These are phyloP conservation scores for Eimeria acervulina DNA, from an alignment of 169 alveolate species.

Conservation along the genomic window DNA sequence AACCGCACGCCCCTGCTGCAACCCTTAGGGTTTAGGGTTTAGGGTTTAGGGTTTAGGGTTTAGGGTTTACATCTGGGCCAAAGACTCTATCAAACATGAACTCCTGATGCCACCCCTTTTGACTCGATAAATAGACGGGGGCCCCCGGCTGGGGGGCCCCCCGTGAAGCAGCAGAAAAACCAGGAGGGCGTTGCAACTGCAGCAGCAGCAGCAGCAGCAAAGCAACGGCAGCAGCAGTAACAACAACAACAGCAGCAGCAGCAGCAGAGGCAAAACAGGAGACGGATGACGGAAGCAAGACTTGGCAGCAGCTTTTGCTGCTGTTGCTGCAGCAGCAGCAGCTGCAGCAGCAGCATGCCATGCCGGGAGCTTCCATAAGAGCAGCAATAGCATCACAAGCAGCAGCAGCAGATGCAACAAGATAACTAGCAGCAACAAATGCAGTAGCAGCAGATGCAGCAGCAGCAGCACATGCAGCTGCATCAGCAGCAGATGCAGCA, in stretches of 20 bases:
- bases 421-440: too few relatives aligned
- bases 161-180: not conserved
- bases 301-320: too few relatives aligned
- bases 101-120: slow-evolving; percentile 67
- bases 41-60: slow-evolving; percentile 34
- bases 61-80: slow-evolving; percentile 56
- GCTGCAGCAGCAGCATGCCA: not conserved
- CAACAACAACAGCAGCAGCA: not conserved
- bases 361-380: too few relatives aligned
- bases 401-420: too few relatives aligned
- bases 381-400: too few relatives aligned
- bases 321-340: too few relatives aligned
- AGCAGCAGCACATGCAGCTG: too few relatives aligned
- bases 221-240: not conserved
- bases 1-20: not conserved
- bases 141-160: not conserved
- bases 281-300: too few relatives aligned
- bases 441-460: too few relatives aligned
- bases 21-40: slow-evolving; percentile 12
- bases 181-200: slow-evolving; percentile 1
- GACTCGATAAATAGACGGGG: slow-evolving; percentile 60
- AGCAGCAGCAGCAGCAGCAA: too few relatives aligned
- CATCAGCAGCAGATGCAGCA: too few relatives aligned
- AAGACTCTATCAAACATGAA: slow-evolving; percentile 67
- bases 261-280: not conserved